These are phyloP conservation scores for Fusarium secorum DNA, from an alignment of 2,329 filamentous ascomycete species.

Conservation along the genomic window DNA sequence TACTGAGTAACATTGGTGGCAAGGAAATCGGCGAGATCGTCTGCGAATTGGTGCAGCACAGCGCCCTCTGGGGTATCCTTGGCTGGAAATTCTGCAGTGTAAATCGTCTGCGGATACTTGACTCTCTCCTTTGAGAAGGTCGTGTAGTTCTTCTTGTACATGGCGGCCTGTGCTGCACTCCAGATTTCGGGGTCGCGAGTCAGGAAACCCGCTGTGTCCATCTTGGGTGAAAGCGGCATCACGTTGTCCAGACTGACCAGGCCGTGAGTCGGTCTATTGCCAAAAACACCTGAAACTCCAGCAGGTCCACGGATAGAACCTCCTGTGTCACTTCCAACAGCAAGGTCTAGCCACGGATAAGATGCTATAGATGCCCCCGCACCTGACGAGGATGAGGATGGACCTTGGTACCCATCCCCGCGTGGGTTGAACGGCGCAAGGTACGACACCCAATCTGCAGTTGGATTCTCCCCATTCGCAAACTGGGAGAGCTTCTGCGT, in stretches of 20 bases:
- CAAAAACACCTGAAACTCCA: conserved; percentile 53
- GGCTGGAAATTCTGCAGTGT: background rate
- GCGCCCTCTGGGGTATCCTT: background rate
- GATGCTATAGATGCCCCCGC: conserved; percentile 50
- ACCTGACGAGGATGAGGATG: conserved; percentile 54
- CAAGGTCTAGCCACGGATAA: conserved; percentile 54
- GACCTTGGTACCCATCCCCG: conserved; percentile 55
- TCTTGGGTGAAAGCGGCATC: background rate
- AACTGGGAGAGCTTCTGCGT: conserved; percentile 26
- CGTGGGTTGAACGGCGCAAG: conserved; percentile 55
- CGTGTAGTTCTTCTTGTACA: background rate
- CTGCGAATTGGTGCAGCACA: background rate
- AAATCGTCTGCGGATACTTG: background rate
- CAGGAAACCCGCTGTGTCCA: background rate
- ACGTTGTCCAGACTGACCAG: conserved; percentile 45
- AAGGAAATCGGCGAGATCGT: background rate
- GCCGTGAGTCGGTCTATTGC: conserved; percentile 52
- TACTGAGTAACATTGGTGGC: background rate
- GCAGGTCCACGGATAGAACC: conserved; percentile 55
- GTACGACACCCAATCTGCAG: conserved; percentile 43
- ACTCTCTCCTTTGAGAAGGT: rapidly evolving
- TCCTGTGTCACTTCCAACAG: conserved; percentile 26
- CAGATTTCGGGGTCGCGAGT: background rate
- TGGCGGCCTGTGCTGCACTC: background rate
- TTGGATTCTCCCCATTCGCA: background rate